Evolutionary conservation across 225 moss, liverwort and hornwort species (phyloP).

Genomic region (Lunularia cruciata): DNA sequence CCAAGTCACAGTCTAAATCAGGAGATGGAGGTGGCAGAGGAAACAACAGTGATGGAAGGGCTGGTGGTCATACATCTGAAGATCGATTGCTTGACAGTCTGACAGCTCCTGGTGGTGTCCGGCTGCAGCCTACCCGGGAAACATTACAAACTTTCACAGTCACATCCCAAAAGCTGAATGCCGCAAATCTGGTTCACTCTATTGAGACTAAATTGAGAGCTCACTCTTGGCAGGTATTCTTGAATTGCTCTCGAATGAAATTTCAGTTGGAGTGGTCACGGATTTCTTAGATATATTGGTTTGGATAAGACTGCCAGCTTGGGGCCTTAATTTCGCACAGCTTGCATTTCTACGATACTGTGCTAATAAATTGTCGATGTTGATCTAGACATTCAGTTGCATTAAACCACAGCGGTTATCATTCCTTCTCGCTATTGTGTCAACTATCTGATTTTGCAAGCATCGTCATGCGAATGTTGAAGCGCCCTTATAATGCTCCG

Average conservation of each 20-base stretch:
- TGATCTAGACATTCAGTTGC: too few species aligned
- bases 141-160: constrained; percentile 73
- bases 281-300: neutral
- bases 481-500: too few species aligned
- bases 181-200: constrained; percentile 71
- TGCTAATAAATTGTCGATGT: too few species aligned
- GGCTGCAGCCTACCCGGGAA: constrained; percentile 86
- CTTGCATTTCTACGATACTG: too few species aligned
- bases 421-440: too few species aligned
- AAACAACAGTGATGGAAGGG: constrained; percentile 49
- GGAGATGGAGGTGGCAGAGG: constrained; percentile 57
- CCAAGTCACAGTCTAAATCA: constrained; percentile 44
- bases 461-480: too few species aligned
- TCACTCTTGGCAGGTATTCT: constrained; percentile 88
- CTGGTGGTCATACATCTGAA: constrained; percentile 53
- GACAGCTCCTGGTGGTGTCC: constrained; percentile 88
- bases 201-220: constrained; percentile 76
- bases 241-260: too few species aligned
- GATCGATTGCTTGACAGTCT: constrained; percentile 80
- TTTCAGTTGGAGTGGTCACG: too few species aligned
- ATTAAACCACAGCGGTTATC: too few species aligned
- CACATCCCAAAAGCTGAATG: constrained; percentile 69
- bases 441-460: too few species aligned
- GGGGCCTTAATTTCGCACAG: too few species aligned
- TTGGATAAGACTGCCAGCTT: too few species aligned